phyloP scores from a whole-genome alignment of 2,329 filamentous ascomycete species.

The Phialophora tarda region DNA sequence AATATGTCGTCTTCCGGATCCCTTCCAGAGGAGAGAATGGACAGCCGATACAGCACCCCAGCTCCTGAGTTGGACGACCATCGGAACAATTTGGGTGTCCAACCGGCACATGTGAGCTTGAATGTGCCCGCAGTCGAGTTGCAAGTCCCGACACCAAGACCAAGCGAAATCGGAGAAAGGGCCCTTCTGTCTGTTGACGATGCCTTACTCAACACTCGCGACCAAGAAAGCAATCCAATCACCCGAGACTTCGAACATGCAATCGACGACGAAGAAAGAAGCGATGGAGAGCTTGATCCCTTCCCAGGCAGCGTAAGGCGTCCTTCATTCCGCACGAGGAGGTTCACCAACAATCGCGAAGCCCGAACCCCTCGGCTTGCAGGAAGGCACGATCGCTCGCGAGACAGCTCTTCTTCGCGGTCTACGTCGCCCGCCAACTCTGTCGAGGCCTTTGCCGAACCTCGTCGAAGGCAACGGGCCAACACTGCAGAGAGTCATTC shows the following conservation, averaged over 20 bases:
- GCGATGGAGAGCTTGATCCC: conserved; percentile 45
- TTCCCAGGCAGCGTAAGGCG: conserved; percentile 43
- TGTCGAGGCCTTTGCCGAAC: conserved; percentile 94
- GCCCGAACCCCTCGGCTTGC: conserved; percentile 40
- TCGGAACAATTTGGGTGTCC: conserved; percentile 55
- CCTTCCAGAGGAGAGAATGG: conserved; percentile 65
- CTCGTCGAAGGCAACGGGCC: conserved; percentile 79
- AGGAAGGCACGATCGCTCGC: conserved; percentile 50
- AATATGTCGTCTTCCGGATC: conserved; percentile 58
- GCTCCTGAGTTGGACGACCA: conserved; percentile 81
- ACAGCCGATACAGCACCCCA: conserved; percentile 67
- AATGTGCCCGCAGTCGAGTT: conserved; percentile 40
- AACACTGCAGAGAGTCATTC: conserved; percentile 67
- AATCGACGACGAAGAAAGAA: conserved; percentile 73
- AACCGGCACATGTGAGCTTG: conserved; percentile 61
- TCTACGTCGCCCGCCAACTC: conserved; percentile 92
- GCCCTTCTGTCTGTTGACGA: conserved; percentile 50
- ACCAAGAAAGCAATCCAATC: conserved; percentile 42
- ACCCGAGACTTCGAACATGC: conserved; percentile 88
- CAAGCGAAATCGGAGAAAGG: conserved; percentile 46
- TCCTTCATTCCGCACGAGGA: conserved; percentile 42
- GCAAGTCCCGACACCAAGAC: conserved; percentile 32
- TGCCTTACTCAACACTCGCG: conserved; percentile 27
- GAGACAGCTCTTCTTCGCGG: conserved; percentile 63
- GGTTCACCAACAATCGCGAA: conserved; percentile 37